Percentiles rank a stretch among this genome's conserved stretches.
Conservation (phyloP, 345 rosid genomes). For the Combretum micranthum region DNA sequence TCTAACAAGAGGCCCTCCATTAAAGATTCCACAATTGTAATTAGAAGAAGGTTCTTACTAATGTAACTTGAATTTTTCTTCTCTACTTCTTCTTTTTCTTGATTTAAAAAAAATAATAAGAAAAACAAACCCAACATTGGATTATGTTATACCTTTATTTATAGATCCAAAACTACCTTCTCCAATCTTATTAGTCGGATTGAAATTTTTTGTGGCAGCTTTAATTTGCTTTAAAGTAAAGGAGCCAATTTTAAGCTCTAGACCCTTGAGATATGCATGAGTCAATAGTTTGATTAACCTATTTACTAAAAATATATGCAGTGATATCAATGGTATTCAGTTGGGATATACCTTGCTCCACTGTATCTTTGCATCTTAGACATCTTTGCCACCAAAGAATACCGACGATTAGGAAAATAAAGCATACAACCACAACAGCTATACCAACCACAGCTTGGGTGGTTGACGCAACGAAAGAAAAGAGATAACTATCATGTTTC, state of each 20-base stretch:
- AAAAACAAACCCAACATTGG: too few relatives aligned
- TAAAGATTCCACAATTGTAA: not conserved
- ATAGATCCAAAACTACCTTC: constrained; percentile 25
- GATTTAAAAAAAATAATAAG: too few relatives aligned
- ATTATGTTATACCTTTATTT: constrained; percentile 5
- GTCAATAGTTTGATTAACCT: not conserved
- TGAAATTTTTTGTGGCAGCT: constrained; percentile 20
- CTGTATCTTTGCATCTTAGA: not conserved
- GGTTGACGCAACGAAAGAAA: too few relatives aligned
- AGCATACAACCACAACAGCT: constrained; percentile 6
- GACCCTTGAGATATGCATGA: constrained; percentile 8
- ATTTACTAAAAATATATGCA: not conserved
- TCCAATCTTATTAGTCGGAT: constrained; percentile 14
- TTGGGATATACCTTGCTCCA: constrained; percentile 3
- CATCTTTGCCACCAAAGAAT: constrained; percentile 16
- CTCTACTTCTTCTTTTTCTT: too few relatives aligned
- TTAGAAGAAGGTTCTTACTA: too few relatives aligned
- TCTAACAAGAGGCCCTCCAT: constrained; percentile 16
- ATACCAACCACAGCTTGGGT: constrained; percentile 4
- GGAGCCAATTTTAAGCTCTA: constrained; percentile 15
- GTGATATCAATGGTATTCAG: not conserved
- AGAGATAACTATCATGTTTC: too few relatives aligned
- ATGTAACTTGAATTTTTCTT: too few relatives aligned
- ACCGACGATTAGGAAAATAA: constrained; percentile 7
- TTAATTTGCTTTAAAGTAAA: constrained; percentile 18